These are phyloP conservation scores for Capronia americana DNA, from an alignment of 2,329 filamentous ascomycete genomes.

Conservation along the genomic window DNA sequence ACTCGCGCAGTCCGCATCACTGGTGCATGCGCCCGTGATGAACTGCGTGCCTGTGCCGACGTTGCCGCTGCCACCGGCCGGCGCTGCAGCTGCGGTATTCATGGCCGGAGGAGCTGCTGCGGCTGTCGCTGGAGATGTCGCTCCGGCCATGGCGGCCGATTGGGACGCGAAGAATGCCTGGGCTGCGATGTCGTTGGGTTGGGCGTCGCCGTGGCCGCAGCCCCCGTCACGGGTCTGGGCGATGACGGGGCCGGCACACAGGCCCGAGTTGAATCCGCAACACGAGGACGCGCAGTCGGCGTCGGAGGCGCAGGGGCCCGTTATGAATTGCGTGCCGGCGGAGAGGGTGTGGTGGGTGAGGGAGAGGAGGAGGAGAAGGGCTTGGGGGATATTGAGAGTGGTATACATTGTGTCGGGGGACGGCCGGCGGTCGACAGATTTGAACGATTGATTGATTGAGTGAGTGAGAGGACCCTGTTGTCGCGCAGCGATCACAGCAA, in stretches of 20 bases:
- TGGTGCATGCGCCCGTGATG: slow-evolving; percentile 41
- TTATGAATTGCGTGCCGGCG: slow-evolving; percentile 42
- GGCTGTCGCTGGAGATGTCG: slow-evolving; percentile 4
- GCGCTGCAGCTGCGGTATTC: slow-evolving; percentile 11
- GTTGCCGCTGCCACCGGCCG: slow-evolving; percentile 24
- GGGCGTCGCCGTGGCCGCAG: slow-evolving; percentile 40
- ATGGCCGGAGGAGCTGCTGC: slow-evolving; percentile 5
- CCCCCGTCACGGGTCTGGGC: slow-evolving; percentile 39
- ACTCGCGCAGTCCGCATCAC: slow-evolving; percentile 43
- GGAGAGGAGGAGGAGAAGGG: slow-evolving; percentile 22
- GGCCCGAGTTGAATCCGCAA: slow-evolving; percentile 42
- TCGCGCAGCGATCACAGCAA: background rate
- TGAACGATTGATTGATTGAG: no score
- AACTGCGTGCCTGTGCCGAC: slow-evolving; percentile 41
- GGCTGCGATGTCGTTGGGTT: slow-evolving; percentile 39
- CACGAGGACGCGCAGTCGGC: slow-evolving; percentile 42
- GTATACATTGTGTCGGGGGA: slow-evolving; percentile 17
- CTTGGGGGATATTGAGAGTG: slow-evolving; percentile 17
- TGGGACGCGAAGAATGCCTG: slow-evolving; percentile 32
- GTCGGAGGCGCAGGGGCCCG: slow-evolving; percentile 40
- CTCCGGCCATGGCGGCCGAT: slow-evolving; percentile 33
- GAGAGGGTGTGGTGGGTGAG: slow-evolving; percentile 30
- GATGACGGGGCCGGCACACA: slow-evolving; percentile 40
- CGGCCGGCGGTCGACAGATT: no score
- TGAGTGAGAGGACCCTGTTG: background rate